Base-by-base conservation (phyloP, 768 basidiomycete species). In the Pulveroboletus sp. region DNA sequence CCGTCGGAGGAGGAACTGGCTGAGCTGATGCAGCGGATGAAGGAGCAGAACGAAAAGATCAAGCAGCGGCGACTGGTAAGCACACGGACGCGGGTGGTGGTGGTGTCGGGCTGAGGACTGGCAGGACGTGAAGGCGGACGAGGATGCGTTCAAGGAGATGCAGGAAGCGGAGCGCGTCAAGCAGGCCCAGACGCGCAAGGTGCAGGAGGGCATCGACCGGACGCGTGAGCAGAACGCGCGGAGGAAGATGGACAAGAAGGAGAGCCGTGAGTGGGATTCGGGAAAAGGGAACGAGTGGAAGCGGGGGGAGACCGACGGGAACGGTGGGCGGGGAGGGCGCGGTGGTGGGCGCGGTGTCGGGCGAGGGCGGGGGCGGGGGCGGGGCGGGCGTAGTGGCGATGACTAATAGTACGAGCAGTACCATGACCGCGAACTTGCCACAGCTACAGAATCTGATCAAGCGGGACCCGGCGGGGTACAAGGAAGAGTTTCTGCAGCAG, bases 391-490 rank as follows among this genome's bases (percentile, higher is more conserved):
- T 4, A 33, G 43, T 37, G 12, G 7, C 3, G 45, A 35, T 27
- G 45, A 45, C 45, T 38, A 45, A 45, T 44, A 13, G 12, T 21
- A 13, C 40, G 9, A 17, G 9, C 25, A n/a, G 25, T 27, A 29
- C 27, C 8, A 11, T 29, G 5, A 86, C 90, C 27, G 81, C 89
- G 14, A 95, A 95, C 63, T 80, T 97, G 9, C 94, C 97, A 0
- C 92, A 97, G 63, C 78, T 99, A 8, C 95, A 98, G 67, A 97
- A 97, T 65, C 77, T 98, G 45, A 94, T 99, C 67, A 99, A 99
- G 65, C 81, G 97, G 37, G 92, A 97, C 66, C 90, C 95, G 4
- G 68, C 72, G 9, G 85, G 81, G 0, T 98, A 99, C 74, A 87
- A 82, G 64, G 95, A 98, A 52, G 97, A 99, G 59, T 99, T 98